phyloP scores from a whole-genome alignment of 2,329 filamentous ascomycete species.

The Lecanosticta acicola region DNA sequence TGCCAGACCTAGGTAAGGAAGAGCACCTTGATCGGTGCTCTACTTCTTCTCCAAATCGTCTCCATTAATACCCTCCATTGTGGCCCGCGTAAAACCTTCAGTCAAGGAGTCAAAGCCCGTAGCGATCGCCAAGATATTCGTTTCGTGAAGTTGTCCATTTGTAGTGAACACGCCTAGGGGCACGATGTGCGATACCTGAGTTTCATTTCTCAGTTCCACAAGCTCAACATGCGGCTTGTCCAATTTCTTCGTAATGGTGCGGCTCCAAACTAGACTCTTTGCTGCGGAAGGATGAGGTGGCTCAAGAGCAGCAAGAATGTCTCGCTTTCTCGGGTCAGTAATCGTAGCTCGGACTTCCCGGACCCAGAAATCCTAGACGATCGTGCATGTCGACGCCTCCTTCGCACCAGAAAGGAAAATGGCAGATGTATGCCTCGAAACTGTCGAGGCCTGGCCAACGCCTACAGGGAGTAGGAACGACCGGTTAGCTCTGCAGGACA shows the following conservation, averaged over 20 bases:
- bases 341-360: slow-evolving; percentile 29
- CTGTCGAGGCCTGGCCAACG: slow-evolving; percentile 29
- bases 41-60: slow-evolving; percentile 14
- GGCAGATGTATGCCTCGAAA: slow-evolving; percentile 35
- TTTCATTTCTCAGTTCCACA: slow-evolving; percentile 38
- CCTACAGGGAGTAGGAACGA: too few species aligned
- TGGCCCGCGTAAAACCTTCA: slow-evolving; percentile 31
- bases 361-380: slow-evolving; percentile 46
- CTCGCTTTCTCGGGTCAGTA: slow-evolving; percentile 51
- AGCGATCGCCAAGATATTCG: slow-evolving; percentile 38
- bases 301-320: slow-evolving; percentile 52
- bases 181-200: slow-evolving; percentile 44
- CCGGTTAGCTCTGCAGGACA: neutral
- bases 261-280: slow-evolving; percentile 45
- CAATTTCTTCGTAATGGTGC: slow-evolving; percentile 42
- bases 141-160: slow-evolving; percentile 36
- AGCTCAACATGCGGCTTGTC: slow-evolving; percentile 38
- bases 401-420: slow-evolving; percentile 36
- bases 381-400: slow-evolving; percentile 32
- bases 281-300: slow-evolving; percentile 25
- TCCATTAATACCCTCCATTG: slow-evolving; percentile 34
- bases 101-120: slow-evolving; percentile 39
- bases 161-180: slow-evolving; percentile 44
- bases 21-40: slow-evolving; percentile 39
- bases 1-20: slow-evolving; percentile 36